Evolutionary conservation across 352 stramenopile species (phyloP), one percentile per base, ranked within the genome.

Genomic region (Globisporangium yorkense): DNA sequence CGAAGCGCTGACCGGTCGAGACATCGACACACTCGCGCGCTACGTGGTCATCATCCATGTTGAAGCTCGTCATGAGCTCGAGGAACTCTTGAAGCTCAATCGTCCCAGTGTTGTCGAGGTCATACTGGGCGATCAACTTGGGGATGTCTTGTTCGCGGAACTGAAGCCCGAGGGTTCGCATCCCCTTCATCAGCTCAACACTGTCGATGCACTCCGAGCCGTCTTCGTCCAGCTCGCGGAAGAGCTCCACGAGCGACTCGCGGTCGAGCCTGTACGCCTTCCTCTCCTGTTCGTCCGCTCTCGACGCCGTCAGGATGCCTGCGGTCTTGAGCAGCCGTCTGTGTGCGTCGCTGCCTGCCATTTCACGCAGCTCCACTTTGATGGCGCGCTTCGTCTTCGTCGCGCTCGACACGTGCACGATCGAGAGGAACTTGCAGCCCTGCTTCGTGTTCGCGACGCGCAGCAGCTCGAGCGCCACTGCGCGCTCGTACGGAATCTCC

Each of bases 341-440:
- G 8, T 69, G 66, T 13, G 68, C 72, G 35, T 84, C 78, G 0
- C 61, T 44, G 9, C 67, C 68, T 16, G 75, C 72, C 20, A 68
- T 58, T 48, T 89, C 82, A 5, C 76, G 72, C 31, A 89, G 55
- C 35, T 92, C 82, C 15, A 89, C 67, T 13, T 79, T 81, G 54
- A 90, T 89, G 16, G 61, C 66, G 3, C 77, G 76, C 27, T 70
- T 73, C 52, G 69, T 57, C 59, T 88, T 18, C 44, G 21, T 15
- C 20, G 51, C 33, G 8, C 35, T 50, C 0, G 74, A 70, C 0
- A 71, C 70, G 58, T 92, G 82, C 0, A 74, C 48, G 27, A 92
- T 84, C 29, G 82, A 90, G 20, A 92, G 52, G 50, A 92, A 92
- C 55, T 92, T 92, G 65, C 82, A 92, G 44, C 82, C 82, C 55